Conservation (phyloP, 2,329 filamentous ascomycete species). For the Trichothecium sympodiale region DNA sequence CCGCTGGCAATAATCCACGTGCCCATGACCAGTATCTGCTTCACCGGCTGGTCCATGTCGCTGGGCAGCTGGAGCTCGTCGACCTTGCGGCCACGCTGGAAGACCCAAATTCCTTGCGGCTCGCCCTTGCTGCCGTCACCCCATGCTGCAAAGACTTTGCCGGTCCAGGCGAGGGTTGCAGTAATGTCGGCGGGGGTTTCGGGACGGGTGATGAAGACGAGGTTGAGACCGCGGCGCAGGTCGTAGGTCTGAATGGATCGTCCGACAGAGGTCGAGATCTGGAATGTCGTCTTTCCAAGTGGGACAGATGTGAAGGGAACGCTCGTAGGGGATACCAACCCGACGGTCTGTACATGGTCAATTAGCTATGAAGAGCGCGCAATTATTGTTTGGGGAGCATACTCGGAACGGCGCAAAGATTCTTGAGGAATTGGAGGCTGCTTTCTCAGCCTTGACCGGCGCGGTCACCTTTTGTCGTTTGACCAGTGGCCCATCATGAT, state of each 20-base stretch:
- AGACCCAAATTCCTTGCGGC: slow-evolving; percentile 71
- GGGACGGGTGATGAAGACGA: slow-evolving; percentile 87
- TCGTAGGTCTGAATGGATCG: slow-evolving; percentile 92
- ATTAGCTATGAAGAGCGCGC: slow-evolving; percentile 3
- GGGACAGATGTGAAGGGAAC: slow-evolving; percentile 87
- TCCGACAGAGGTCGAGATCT: slow-evolving; percentile 92
- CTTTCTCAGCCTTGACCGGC: slow-evolving; percentile 21
- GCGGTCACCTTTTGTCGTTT: slow-evolving; percentile 66
- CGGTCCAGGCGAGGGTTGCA: slow-evolving; percentile 78
- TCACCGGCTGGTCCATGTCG: slow-evolving; percentile 59
- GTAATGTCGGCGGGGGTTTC: slow-evolving; percentile 81
- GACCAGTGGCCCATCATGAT: slow-evolving; percentile 48
- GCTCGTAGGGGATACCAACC: slow-evolving; percentile 79
- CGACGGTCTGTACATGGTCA: slow-evolving; percentile 60
- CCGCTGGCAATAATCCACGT: slow-evolving; percentile 83
- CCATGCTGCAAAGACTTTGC: slow-evolving; percentile 83
- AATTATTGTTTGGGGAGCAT: slow-evolving; percentile 24
- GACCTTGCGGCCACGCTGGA: slow-evolving; percentile 79
- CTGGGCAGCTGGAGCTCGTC: slow-evolving; percentile 60
- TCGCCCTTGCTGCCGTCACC: slow-evolving; percentile 45
- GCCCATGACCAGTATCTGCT: slow-evolving; percentile 72
- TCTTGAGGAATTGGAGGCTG: slow-evolving; percentile 47
- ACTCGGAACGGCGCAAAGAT: slow-evolving; percentile 93
- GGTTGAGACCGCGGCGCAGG: slow-evolving; percentile 74
- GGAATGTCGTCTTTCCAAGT: slow-evolving; percentile 87